Base-by-base conservation (phyloP, 2,329 filamentous ascomycete genomes). In the Colletotrichum lini region DNA sequence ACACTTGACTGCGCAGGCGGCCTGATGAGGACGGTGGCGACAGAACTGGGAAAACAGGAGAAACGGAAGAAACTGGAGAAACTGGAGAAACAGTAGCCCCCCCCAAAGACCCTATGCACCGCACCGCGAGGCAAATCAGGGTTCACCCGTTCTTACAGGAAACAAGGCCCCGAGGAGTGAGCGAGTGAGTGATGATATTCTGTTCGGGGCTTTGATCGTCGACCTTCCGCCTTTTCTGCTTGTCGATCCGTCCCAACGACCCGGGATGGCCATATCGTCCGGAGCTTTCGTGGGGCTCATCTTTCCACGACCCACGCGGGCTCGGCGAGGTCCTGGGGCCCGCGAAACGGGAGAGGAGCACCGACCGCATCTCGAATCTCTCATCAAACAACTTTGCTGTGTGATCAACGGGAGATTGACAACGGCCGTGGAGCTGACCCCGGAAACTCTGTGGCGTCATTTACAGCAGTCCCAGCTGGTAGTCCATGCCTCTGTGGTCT, bases 21-120 rank as follows among this genome's bases (percentile, higher is more conserved):
- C 26, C 26, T 26, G 26, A 26, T 26, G 26, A 26, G 26, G 26
- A 26, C 4, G 8, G 10, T 64, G 26, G 30, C 30, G 52, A 42
- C 18, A n/a, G 18, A 6, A 56, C n/a, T 35, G 38, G 18, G 53
- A 13, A 44, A 23, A 12, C 16, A 5, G 16, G 52, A n/a, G 30
- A 35, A 40, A 40, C 60, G 59, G 47, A 23, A 38, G 40, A 16
- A 40, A 45, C 60, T 58, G 47, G 35, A 38, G 40, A 16, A 42
- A 45, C 35, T 18, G 42, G 26, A 49, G 49, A 58, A 49, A 56
- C 61, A 44, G 53, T 26, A 18, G 56, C 45, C 59, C 54, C 35
- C 53, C 65, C 3, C 26, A 26, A 57, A 61, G 59, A 70, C 69
- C 67, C 66, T 70, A 72, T 30, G 66, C 70, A 70, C 66, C 66